Evolutionary conservation across 305 asterid species (phyloP).

Genomic region (Ilex paraguariensis): DNA sequence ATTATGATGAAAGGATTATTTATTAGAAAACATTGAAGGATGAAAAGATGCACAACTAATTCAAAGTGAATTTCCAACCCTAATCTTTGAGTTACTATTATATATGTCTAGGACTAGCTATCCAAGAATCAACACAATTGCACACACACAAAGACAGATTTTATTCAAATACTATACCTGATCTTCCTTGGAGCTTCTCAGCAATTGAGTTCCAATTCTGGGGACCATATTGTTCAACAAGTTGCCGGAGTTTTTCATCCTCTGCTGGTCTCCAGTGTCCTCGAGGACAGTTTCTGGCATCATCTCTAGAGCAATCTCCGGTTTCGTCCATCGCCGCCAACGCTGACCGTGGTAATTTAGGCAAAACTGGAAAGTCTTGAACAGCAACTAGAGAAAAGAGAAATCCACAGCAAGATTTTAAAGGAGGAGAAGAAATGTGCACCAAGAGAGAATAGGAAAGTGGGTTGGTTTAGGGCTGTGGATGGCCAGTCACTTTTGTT

Average conservation of each 20-base stretch:
- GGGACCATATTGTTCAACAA: conserved; percentile 69
- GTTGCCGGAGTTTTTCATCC: conserved; percentile 55
- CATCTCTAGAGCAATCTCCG: conserved; percentile 27
- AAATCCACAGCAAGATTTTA: background rate
- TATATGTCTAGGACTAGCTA: too few species aligned
- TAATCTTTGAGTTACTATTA: background rate
- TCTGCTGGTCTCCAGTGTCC: conserved; percentile 83
- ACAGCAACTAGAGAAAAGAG: background rate
- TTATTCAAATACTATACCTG: conserved; percentile 33
- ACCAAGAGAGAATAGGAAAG: conserved; percentile 16
- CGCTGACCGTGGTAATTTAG: background rate
- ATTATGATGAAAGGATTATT: too few species aligned
- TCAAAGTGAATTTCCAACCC: too few species aligned
- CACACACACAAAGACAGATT: background rate
- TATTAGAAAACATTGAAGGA: background rate
- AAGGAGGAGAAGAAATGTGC: conserved; percentile 4
- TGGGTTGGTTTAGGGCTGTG: conserved; percentile 29
- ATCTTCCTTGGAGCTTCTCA: conserved; percentile 68
- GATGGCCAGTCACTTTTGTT: conserved; percentile 48
- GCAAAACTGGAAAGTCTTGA: background rate
- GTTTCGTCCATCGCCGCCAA: conserved; percentile 39
- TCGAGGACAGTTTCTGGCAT: conserved; percentile 61
- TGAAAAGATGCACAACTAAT: background rate
- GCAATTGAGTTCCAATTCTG: conserved; percentile 84
- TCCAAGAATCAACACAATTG: background rate